A percentile compares a stretch with the other conserved stretches of the same genome.
Conservation (phyloP, 164 flowering plant species). For the Sextonia rubra region DNA sequence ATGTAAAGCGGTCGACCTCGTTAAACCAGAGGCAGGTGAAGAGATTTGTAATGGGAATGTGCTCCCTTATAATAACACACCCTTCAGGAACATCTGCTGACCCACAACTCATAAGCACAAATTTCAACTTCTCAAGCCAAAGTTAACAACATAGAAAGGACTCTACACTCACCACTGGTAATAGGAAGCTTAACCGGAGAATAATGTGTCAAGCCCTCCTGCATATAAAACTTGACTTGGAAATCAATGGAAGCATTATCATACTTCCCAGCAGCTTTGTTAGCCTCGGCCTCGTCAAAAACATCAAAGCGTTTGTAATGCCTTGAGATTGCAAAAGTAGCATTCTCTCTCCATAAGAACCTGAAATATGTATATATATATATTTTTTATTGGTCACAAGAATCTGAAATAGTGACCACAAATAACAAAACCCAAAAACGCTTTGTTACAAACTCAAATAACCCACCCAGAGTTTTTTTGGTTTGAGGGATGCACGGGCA, state of each 20-base stretch:
- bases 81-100: slow-evolving; percentile 97
- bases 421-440: no score
- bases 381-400: no score
- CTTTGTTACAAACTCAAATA: no score
- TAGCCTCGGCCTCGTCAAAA: slow-evolving; percentile 92
- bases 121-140: slow-evolving; percentile 6
- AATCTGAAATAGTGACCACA: no score
- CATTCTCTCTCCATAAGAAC: slow-evolving; percentile 85
- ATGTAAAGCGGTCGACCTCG: slow-evolving; percentile 95
- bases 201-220: slow-evolving; percentile 85
- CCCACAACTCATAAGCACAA: neutral
- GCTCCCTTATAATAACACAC: slow-evolving; percentile 82
- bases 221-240: slow-evolving; percentile 77
- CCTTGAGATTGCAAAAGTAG: slow-evolving; percentile 88
- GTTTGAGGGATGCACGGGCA: no score
- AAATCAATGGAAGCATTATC: slow-evolving; percentile 77
- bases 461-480: no score
- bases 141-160: neutral
- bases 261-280: slow-evolving; percentile 92
- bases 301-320: slow-evolving; percentile 94
- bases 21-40: slow-evolving; percentile 96
- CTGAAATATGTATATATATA: slow-evolving; percentile 32
- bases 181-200: slow-evolving; percentile 84
- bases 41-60: slow-evolving; percentile 82
- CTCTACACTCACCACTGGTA: slow-evolving; percentile 65